A percentile compares a stretch with the other conserved stretches of the same genome.
Evolutionary conservation across 148 eudicot genomes (phyloP).

Genomic region (Salicornia ramosissima): DNA sequence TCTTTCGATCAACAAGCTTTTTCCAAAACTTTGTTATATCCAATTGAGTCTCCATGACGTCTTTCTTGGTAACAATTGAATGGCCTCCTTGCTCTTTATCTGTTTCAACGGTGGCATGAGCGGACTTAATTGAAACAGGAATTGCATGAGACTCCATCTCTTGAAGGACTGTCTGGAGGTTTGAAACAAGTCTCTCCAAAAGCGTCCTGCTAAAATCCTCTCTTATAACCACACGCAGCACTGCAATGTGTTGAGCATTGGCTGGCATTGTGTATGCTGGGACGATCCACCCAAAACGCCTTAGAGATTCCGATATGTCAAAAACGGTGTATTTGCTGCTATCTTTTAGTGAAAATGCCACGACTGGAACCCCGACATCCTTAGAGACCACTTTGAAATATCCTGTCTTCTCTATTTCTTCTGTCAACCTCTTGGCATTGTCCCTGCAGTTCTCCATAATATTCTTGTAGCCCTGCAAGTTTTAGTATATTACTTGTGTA

Average conservation of each 20-base stretch:
- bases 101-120: conserved; percentile 1
- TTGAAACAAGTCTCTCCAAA: conserved; percentile 30
- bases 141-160: conserved; percentile 27
- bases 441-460: conserved; percentile 42
- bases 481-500: background rate
- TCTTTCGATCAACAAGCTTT: conserved; percentile 28
- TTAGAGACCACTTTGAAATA: conserved; percentile 32
- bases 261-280: conserved; percentile 48
- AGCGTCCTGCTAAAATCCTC: conserved; percentile 40
- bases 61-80: conserved; percentile 18
- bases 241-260: conserved; percentile 34
- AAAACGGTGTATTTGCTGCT: conserved; percentile 33
- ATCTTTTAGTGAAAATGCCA: conserved; percentile 35
- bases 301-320: conserved; percentile 28
- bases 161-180: conserved; percentile 23
- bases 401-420: conserved; percentile 32
- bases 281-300: conserved; percentile 38
- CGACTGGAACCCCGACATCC: conserved; percentile 37
- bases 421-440: conserved; percentile 22
- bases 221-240: conserved; percentile 34
- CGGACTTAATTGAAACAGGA: conserved; percentile 9
- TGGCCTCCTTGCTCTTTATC: background rate
- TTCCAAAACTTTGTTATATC: conserved; percentile 28
- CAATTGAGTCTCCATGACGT: conserved; percentile 9
- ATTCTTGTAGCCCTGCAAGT: conserved; percentile 36